A percentile compares a stretch with the other conserved stretches of the same genome.
phyloP scores from a whole-genome alignment of 1,139 yeast genomes.

The Kodamaea alishanica region DNA sequence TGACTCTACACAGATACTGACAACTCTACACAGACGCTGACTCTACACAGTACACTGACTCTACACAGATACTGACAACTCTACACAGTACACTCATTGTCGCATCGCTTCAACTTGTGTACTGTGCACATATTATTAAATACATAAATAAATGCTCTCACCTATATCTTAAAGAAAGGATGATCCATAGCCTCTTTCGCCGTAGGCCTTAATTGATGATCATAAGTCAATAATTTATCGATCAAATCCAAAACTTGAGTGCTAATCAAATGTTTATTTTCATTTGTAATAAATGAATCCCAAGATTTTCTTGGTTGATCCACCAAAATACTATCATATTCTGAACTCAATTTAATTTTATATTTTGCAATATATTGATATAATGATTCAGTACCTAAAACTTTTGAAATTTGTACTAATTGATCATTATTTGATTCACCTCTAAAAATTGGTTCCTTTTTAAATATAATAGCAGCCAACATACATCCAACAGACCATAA shows the following conservation, averaged over 20 bases:
- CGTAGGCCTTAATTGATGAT: conserved; percentile 70
- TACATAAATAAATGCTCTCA: too few relatives aligned
- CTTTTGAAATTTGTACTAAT: conserved; percentile 72
- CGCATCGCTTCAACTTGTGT: too few relatives aligned
- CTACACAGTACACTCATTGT: too few relatives aligned
- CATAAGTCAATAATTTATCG: conserved; percentile 63
- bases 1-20: too few relatives aligned
- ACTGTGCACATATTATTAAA: too few relatives aligned
- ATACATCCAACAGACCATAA: conserved; percentile 83
- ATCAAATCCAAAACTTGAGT: conserved; percentile 65
- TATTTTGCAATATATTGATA: conserved; percentile 59
- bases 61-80: too few relatives aligned
- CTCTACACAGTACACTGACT: too few relatives aligned
- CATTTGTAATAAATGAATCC: conserved; percentile 53
- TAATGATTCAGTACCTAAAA: conserved; percentile 69
- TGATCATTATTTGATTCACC: conserved; percentile 80
- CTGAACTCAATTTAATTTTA: conserved; percentile 56
- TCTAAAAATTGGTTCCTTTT: conserved; percentile 73
- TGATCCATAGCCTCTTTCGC: conserved; percentile 74
- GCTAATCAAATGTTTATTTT: conserved; percentile 51
- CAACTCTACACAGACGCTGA: too few relatives aligned
- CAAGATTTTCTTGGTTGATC: conserved; percentile 67
- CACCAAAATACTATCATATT: conserved; percentile 65
- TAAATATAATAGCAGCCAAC: conserved; percentile 72
- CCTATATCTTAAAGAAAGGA: conserved; percentile 41